A percentile compares a stretch with the other conserved stretches of the same genome.
Evolutionary conservation across 805 yeast species (phyloP).

Genomic region (Candida bentonensis): DNA sequence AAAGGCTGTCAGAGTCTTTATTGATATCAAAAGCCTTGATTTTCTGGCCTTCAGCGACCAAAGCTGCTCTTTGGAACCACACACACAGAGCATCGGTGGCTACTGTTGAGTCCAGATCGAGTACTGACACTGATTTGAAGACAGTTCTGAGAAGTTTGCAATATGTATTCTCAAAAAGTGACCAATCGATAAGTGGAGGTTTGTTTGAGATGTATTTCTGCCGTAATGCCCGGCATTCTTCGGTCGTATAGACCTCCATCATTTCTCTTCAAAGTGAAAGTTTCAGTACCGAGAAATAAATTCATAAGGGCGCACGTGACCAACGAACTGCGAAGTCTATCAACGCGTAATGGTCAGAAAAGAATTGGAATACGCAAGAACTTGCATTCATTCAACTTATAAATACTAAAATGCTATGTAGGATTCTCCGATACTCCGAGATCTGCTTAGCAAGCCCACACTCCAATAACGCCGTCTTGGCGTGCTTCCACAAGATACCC

Average conservation of each 20-base stretch:
- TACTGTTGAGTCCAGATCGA: conserved; percentile 16
- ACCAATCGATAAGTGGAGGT: background rate
- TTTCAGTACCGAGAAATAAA: too few relatives aligned
- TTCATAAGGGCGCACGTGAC: too few relatives aligned
- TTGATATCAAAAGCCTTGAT: background rate
- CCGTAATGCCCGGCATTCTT: background rate
- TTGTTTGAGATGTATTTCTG: background rate
- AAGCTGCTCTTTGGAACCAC: conserved; percentile 42
- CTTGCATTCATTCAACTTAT: too few relatives aligned
- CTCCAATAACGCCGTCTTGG: conserved; percentile 41
- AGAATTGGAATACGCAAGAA: too few relatives aligned
- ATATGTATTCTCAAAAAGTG: background rate
- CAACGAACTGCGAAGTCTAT: too few relatives aligned
- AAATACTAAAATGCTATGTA: too few relatives aligned
- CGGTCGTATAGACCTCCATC: background rate
- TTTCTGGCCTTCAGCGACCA: conserved; percentile 6
- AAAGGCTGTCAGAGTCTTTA: conserved; percentile 13
- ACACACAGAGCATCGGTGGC: conserved; percentile 50
- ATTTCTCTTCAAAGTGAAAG: background rate
- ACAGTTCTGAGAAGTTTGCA: background rate
- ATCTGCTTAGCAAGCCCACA: conserved; percentile 40
- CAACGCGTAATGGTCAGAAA: too few relatives aligned
- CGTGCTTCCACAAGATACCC: conserved; percentile 59
- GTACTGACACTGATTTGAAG: background rate
- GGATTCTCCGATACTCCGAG: background rate